Percentiles rank a stretch among this genome's conserved stretches.
phyloP scores from a whole-genome alignment of 768 basidiomycete genomes.

The Boletus insuetus region DNA sequence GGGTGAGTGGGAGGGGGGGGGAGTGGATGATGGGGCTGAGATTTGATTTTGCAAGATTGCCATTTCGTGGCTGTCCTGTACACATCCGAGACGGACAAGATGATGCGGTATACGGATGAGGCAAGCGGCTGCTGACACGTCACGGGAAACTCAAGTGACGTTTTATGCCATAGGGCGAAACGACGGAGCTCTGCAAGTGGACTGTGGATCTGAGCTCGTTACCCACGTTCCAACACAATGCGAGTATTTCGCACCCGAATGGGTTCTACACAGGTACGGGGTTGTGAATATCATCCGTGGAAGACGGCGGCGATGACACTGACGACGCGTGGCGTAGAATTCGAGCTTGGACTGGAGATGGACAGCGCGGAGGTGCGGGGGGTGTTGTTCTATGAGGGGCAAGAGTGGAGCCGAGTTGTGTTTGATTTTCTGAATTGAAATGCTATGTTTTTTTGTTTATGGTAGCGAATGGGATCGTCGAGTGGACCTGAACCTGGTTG shows the following conservation, averaged over 20 bases:
- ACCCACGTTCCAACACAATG: slow-evolving; percentile 75
- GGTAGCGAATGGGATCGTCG: too few species aligned
- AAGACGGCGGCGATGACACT: background rate
- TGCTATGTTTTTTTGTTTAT: background rate
- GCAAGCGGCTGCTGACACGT: slow-evolving; percentile 28
- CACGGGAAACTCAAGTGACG: slow-evolving; percentile 20
- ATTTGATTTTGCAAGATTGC: slow-evolving; percentile 52
- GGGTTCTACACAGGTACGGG: slow-evolving; percentile 79
- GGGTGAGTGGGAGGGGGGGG: slow-evolving; percentile 9
- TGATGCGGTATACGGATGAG: slow-evolving; percentile 85
- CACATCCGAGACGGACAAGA: slow-evolving; percentile 69
- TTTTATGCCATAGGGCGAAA: slow-evolving; percentile 51
- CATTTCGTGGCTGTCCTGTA: slow-evolving; percentile 80
- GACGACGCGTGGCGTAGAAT: slow-evolving; percentile 46
- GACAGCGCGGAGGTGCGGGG: slow-evolving; percentile 88
- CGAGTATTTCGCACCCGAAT: slow-evolving; percentile 47
- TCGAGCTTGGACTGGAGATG: slow-evolving; percentile 79
- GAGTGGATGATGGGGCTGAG: background rate
- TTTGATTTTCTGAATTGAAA: slow-evolving; percentile 46
- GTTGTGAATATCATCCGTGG: background rate
- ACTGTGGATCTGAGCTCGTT: slow-evolving; percentile 78
- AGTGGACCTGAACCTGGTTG: background rate
- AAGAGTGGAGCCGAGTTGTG: slow-evolving; percentile 78
- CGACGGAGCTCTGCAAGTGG: slow-evolving; percentile 78
- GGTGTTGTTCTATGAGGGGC: slow-evolving; percentile 66